These are phyloP conservation scores for Fusarium graminum DNA, from an alignment of 2,329 filamentous ascomycete genomes.

Conservation along the genomic window DNA sequence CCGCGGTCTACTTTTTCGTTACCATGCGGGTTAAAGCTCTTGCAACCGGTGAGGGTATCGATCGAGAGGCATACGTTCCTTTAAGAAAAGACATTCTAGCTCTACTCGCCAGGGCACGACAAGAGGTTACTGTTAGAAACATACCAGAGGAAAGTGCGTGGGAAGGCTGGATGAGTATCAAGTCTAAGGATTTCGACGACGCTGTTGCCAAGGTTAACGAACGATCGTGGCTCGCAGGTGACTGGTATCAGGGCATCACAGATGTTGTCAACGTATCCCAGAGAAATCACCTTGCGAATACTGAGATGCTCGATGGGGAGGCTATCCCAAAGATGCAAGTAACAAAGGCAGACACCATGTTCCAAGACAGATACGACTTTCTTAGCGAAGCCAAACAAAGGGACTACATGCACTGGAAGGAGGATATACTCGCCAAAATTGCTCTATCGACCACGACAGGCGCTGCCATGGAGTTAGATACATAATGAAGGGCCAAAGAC, in stretches of 20 bases:
- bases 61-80: conserved; percentile 60
- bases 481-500: conserved; percentile 43
- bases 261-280: conserved; percentile 62
- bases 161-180: conserved; percentile 66
- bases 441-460: conserved; percentile 55
- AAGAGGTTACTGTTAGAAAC: conserved; percentile 55
- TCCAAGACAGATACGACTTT: conserved; percentile 80
- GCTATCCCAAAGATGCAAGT: conserved; percentile 55
- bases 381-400: conserved; percentile 72
- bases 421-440: conserved; percentile 68
- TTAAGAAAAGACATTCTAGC: conserved; percentile 62
- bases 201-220: conserved; percentile 72
- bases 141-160: conserved; percentile 63
- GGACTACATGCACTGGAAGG: conserved; percentile 76
- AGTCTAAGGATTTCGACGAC: conserved; percentile 68
- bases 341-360: conserved; percentile 75
- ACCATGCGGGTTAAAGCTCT: conserved; percentile 62
- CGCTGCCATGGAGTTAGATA: conserved; percentile 55
- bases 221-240: conserved; percentile 68
- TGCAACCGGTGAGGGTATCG: conserved; percentile 55
- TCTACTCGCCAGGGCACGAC: conserved; percentile 58
- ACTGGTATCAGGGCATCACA: conserved; percentile 73
- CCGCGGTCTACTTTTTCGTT: conserved; percentile 72
- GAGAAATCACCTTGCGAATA: conserved; percentile 53
- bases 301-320: conserved; percentile 54